Conservation (phyloP, 257 asterid genomes). For the Rehmannia glutinosa region DNA sequence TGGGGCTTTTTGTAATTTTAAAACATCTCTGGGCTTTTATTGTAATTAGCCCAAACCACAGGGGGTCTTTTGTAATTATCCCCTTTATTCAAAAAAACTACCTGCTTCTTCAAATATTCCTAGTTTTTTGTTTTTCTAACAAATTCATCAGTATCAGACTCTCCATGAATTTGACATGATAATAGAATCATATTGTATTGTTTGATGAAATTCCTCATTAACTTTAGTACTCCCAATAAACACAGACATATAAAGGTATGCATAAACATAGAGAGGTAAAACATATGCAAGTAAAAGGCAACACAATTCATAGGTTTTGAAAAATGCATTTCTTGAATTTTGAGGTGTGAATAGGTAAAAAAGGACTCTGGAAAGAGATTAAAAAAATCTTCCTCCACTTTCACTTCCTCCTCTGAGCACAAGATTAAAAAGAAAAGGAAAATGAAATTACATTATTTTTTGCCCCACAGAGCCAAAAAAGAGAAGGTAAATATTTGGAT, state of each 20-base stretch:
- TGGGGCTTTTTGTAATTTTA: too few relatives aligned
- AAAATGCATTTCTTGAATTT: not conserved
- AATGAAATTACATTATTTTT: too few relatives aligned
- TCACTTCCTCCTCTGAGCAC: not conserved
- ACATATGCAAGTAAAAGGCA: constrained; percentile 1
- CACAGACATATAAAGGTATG: too few relatives aligned
- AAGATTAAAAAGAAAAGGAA: not conserved
- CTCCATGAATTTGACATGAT: too few relatives aligned
- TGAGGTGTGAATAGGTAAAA: not conserved
- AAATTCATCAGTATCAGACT: not conserved
- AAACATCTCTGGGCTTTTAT: too few relatives aligned
- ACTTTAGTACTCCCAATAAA: not conserved
- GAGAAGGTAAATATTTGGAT: too few relatives aligned
- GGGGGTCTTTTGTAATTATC: too few relatives aligned
- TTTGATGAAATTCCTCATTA: not conserved
- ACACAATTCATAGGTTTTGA: not conserved
- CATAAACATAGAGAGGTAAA: not conserved
- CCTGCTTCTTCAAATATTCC: not conserved
- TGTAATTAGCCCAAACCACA: too few relatives aligned
- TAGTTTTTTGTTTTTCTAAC: not conserved
- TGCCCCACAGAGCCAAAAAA: too few relatives aligned
- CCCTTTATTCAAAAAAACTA: too few relatives aligned
- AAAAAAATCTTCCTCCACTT: not conserved
- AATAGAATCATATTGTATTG: not conserved
- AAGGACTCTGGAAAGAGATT: too few relatives aligned